Evolutionary conservation across 108 stramenopile genomes (phyloP).

Genomic region (Pseudonitzschia pungens): DNA sequence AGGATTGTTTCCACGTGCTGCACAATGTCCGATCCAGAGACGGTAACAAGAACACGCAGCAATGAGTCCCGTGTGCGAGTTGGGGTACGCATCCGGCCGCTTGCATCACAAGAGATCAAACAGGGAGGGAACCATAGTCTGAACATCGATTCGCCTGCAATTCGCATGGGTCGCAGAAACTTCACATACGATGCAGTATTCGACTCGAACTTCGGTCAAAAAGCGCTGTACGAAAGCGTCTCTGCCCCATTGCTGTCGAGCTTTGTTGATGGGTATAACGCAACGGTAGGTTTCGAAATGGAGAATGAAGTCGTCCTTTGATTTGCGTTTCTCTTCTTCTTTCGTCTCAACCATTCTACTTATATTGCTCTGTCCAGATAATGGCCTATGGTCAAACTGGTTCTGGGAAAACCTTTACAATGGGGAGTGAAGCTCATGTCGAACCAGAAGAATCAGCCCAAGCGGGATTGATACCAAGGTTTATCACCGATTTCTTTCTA

Average conservation of each 20-base stretch:
- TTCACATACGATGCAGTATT: conserved; percentile 86
- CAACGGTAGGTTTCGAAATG: conserved; percentile 47
- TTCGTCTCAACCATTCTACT: conserved; percentile 1
- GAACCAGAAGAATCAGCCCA: conserved; percentile 45
- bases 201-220: conserved; percentile 47
- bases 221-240: conserved; percentile 67
- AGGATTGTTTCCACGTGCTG: neutral
- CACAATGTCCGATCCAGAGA: neutral
- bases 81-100: conserved; percentile 76
- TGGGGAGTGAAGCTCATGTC: conserved; percentile 83
- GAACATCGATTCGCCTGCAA: conserved; percentile 41
- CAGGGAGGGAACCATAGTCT: conserved; percentile 66
- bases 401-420: conserved; percentile 81
- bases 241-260: conserved; percentile 62
- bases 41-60: conserved; percentile 3
- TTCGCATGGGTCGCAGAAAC: conserved; percentile 57
- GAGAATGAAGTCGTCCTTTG: neutral
- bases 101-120: conserved; percentile 65
- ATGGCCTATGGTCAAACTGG: conserved; percentile 95
- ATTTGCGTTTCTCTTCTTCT: conserved; percentile 7
- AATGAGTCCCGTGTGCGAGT: conserved; percentile 54
- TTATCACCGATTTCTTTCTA: conserved; percentile 86
- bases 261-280: conserved; percentile 91
- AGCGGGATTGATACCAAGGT: conserved; percentile 86
- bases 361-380: conserved; percentile 28